These are phyloP conservation scores for Solanum chmielewskii DNA, from an alignment of 257 asterid genomes.

Conservation along the genomic window DNA sequence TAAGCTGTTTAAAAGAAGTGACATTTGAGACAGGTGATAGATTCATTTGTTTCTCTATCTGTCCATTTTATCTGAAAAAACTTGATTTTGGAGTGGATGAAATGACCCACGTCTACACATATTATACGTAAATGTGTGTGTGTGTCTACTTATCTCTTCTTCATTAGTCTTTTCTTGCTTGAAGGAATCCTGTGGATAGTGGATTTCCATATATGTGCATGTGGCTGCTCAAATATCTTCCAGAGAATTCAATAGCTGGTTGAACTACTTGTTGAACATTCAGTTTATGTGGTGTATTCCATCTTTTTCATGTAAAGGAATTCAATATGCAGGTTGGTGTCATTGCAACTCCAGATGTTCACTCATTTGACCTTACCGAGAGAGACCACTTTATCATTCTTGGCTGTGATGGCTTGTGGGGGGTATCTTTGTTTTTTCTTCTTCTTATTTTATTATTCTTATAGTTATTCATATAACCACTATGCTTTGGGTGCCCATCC, in stretches of 20 bases:
- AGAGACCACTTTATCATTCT: slow-evolving; percentile 86
- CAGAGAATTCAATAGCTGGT: background rate
- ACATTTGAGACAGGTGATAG: background rate
- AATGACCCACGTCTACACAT: background rate
- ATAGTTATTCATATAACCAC: background rate
- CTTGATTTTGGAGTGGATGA: background rate
- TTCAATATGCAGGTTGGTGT: slow-evolving; percentile 72
- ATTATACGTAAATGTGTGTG: background rate
- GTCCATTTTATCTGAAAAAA: background rate
- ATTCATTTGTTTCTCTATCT: background rate
- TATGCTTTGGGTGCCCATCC: background rate
- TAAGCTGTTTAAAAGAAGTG: background rate
- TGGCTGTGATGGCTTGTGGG: slow-evolving; percentile 99
- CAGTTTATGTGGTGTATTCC: background rate
- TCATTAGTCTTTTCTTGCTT: background rate
- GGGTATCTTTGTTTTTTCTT: slow-evolving; percentile 33
- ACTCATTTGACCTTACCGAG: slow-evolving; percentile 83
- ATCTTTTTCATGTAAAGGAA: background rate
- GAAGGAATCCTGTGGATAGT: background rate
- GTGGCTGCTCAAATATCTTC: background rate
- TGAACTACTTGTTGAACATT: background rate
- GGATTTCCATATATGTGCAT: background rate
- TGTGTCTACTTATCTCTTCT: background rate
- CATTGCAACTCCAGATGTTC: slow-evolving; percentile 75
- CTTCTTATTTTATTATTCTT: background rate